Conservation (phyloP, 495 filamentous ascomycete genomes). For the Daldinia vernicosa region DNA sequence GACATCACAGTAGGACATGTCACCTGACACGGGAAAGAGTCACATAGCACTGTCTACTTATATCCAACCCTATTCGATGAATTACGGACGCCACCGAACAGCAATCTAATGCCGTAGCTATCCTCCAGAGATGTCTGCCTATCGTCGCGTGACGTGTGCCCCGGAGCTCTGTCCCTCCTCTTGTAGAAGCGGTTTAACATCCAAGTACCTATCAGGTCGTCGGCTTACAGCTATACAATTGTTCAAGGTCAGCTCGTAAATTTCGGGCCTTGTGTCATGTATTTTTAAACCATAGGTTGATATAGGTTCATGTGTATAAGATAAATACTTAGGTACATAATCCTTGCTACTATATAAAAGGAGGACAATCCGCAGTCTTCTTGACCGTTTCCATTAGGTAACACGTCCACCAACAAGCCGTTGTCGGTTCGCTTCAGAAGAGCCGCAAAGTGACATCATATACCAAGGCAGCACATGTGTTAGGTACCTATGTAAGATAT, state of each 20-base stretch:
- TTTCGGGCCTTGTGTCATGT: no score
- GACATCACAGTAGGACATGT: not conserved
- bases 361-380: not conserved
- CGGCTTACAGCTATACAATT: no score
- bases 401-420: not conserved
- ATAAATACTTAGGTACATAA: not conserved
- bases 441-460: constrained; percentile 1
- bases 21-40: not conserved
- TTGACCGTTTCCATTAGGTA: not conserved
- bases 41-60: not conserved
- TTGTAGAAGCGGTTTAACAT: no score
- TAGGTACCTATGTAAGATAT: no score
- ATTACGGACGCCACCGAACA: not conserved
- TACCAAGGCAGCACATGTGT: not conserved
- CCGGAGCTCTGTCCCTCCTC: no score
- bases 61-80: not conserved
- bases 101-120: not conserved
- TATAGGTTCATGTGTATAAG: no score
- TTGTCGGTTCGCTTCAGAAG: not conserved
- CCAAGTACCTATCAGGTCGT: no score
- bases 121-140: not conserved
- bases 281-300: no score
- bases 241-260: no score
- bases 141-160: no score
- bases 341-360: not conserved